Evolutionary conservation across 2,329 filamentous ascomycete genomes (phyloP).

Genomic region (Monilinia vaccinii-corymbosi): DNA sequence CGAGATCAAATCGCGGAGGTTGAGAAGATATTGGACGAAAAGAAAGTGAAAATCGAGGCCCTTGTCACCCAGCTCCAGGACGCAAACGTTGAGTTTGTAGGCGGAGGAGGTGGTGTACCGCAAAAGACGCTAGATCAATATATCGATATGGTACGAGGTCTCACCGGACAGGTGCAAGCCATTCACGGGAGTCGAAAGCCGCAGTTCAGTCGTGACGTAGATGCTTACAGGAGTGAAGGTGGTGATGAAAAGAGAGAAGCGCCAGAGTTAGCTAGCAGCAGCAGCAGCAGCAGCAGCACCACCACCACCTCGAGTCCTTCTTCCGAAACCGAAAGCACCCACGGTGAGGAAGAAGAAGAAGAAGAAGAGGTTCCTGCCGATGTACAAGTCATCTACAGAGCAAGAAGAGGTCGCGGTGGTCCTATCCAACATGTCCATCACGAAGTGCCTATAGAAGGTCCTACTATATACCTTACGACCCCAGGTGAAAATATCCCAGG

Average conservation of each 20-base stretch:
- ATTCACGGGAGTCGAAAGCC: not conserved
- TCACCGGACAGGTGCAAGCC: not conserved
- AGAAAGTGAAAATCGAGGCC: not conserved
- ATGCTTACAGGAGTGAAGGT: not conserved
- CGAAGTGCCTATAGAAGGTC: not conserved
- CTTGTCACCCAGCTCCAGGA: not conserved
- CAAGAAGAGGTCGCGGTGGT: not conserved
- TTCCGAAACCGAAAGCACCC: not conserved
- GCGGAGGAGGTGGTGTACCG: not conserved
- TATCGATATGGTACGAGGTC: not conserved
- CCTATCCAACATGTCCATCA: not conserved
- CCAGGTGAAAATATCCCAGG: not conserved
- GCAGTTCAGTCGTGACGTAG: not conserved
- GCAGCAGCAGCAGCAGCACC: not conserved
- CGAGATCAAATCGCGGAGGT: not conserved
- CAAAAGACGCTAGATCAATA: not conserved
- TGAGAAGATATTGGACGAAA: not conserved
- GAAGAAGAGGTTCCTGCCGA: not conserved
- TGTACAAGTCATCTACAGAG: not conserved
- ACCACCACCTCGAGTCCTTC: not conserved
- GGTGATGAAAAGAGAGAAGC: not conserved
- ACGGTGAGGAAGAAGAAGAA: not conserved
- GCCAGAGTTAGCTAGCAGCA: not conserved
- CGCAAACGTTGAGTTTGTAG: not conserved
- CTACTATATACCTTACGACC: not conserved